Conservation (phyloP, 83 land plant genomes). For the Diphasiastrum complanatum region DNA sequence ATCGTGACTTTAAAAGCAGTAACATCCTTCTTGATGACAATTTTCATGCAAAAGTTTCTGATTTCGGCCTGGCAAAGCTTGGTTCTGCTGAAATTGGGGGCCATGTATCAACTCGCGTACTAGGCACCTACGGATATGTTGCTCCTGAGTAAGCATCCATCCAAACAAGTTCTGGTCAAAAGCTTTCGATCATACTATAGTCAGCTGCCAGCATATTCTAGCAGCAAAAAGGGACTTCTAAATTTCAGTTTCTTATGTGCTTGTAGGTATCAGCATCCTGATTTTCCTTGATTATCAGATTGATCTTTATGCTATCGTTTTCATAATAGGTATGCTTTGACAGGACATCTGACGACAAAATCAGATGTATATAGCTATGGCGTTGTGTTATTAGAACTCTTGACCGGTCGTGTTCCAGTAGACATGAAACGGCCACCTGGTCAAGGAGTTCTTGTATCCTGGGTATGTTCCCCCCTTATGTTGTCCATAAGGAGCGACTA, state of each 20-base stretch:
- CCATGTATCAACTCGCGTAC: constrained; percentile 47
- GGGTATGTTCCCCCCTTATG: constrained; percentile 44
- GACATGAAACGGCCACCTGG: constrained; percentile 59
- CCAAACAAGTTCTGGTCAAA: no score
- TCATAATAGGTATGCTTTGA: constrained; percentile 57
- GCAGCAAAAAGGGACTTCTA: no score
- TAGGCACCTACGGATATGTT: constrained; percentile 68
- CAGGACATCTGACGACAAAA: constrained; percentile 68
- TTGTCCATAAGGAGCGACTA: no score
- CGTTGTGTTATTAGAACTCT: constrained; percentile 39
- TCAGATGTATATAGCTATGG: constrained; percentile 5
- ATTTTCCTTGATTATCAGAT: no score
- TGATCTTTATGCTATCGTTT: no score
- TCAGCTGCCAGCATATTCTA: no score
- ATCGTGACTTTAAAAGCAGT: constrained; percentile 66
- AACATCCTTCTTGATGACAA: constrained; percentile 60
- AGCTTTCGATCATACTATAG: no score
- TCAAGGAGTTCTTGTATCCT: constrained; percentile 57
- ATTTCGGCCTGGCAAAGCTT: constrained; percentile 66
- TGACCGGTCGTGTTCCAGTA: constrained; percentile 66
- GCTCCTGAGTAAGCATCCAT: constrained; percentile 68
- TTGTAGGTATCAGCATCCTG: no score
- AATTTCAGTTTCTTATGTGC: no score
- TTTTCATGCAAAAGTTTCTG: constrained; percentile 63
- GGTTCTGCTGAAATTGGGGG: constrained; percentile 72